These are phyloP conservation scores for Priceomyces medius DNA, from an alignment of 805 yeast genomes.

Conservation along the genomic window DNA sequence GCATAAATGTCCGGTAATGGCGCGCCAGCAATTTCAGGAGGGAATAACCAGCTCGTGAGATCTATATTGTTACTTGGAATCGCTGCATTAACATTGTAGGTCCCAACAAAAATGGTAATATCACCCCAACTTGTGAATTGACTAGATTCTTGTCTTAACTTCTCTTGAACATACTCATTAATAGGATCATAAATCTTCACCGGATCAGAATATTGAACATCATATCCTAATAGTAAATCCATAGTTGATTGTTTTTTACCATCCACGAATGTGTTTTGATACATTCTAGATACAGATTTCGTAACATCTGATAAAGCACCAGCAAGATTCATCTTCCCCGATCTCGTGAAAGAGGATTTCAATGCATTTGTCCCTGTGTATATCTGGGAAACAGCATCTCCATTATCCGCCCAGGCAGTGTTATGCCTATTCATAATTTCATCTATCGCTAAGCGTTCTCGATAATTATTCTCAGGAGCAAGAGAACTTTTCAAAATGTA, in stretches of 20 bases:
- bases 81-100: constrained; percentile 84
- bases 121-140: constrained; percentile 61
- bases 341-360: constrained; percentile 89
- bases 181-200: constrained; percentile 86
- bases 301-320: constrained; percentile 98
- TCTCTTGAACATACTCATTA: constrained; percentile 73
- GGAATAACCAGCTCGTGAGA: constrained; percentile 78
- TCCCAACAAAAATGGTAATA: constrained; percentile 72
- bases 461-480: constrained; percentile 19
- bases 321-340: constrained; percentile 94
- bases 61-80: constrained; percentile 50
- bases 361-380: constrained; percentile 60
- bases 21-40: constrained; percentile 44
- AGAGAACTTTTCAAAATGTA: constrained; percentile 24
- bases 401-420: constrained; percentile 74
- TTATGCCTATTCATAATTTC: constrained; percentile 75
- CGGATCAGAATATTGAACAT: constrained; percentile 59
- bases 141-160: constrained; percentile 47
- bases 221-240: constrained; percentile 80
- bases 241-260: constrained; percentile 86
- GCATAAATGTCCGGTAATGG: constrained; percentile 74
- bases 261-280: constrained; percentile 94
- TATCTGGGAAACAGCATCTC: constrained; percentile 63
- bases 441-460: constrained; percentile 26
- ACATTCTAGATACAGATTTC: constrained; percentile 90